Base-by-base conservation (phyloP, 1,139 yeast species). In the Kodamaea sp. region DNA sequence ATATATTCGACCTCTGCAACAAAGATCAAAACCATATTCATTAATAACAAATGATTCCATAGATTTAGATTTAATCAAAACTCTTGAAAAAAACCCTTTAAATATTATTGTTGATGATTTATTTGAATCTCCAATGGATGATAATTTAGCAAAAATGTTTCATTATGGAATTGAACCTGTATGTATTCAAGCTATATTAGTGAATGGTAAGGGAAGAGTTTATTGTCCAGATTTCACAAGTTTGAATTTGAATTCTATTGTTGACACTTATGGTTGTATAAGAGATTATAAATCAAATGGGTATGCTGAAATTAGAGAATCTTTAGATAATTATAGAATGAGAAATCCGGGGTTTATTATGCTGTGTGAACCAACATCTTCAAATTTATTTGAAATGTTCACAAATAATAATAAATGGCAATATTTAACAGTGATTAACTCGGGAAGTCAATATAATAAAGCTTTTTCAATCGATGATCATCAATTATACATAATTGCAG, bases 401-500 rank as follows among this genome's bases (percentile, higher is more conserved):
- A 55, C 63, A 5, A 46, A 55, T 22, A 45, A 51, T 29, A 32
- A 10, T 7, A 15, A 43, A 12, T 59, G 62, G 62, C 55, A 55
- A 31, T 58, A 55, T 35, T 37, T 65, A 27, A 62, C 58, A 37
- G 39, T 65, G 12, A 46, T 62, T 34, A 65, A 65, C 39, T 50
- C 62, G 26, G 70, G 70, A 1, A 66, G 67, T 8, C 65, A 59
- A 40, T 57, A 55, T 41, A 57, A 60, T 29, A 62, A 63, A 46
- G 52, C 57, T 7, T 58, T 65, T 36, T 60, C 65, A 6, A 60
- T 65, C 29, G 71, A 65, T 41, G 65, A 59, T 37, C 71, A 65
- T 39, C 50, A 49, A n/a, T 35, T 65, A 27, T 48, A 53, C 29
- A 54, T 64, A 3, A 48, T 65, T 15, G 66, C 66, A 5, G 53